Percentiles rank a stretch among this genome's conserved stretches.
Evolutionary conservation across 441 rosid species (phyloP).

Genomic region (Biscutella laevigata): DNA sequence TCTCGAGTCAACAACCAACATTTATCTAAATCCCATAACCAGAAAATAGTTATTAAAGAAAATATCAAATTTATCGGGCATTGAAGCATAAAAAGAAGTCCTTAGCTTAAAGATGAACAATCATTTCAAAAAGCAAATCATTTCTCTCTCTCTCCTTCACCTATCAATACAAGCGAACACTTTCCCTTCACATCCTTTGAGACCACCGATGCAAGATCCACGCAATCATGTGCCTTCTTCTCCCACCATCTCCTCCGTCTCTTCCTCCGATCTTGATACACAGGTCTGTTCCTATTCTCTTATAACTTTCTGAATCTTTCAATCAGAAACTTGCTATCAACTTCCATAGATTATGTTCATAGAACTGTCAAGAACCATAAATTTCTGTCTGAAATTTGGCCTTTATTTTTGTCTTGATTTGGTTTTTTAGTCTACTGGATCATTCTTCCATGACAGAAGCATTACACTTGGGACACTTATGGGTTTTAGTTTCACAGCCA

Average conservation of each 20-base stretch:
- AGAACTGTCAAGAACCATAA: neutral
- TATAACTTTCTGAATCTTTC: neutral
- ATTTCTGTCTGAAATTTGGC: too few relatives aligned
- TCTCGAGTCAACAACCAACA: too few relatives aligned
- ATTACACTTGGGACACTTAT: constrained; percentile 76
- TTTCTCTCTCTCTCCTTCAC: too few relatives aligned
- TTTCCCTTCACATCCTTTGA: neutral
- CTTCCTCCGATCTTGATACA: constrained; percentile 89
- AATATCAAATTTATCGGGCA: too few relatives aligned
- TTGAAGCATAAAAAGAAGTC: too few relatives aligned
- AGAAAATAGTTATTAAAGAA: too few relatives aligned
- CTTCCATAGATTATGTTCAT: neutral
- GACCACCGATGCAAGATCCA: constrained; percentile 39
- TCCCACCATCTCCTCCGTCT: constrained; percentile 64
- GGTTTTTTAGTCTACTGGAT: constrained; percentile 58
- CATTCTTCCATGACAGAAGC: constrained; percentile 93
- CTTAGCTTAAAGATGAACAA: too few relatives aligned
- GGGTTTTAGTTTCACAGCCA: constrained; percentile 70
- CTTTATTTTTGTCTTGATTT: neutral
- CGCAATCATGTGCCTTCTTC: constrained; percentile 39
- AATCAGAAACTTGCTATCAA: neutral
- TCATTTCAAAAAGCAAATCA: too few relatives aligned
- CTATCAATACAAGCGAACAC: constrained; percentile 9
- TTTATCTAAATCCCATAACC: too few relatives aligned
- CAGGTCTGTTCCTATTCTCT: constrained; percentile 35